Base-by-base conservation (phyloP, 2,329 filamentous ascomycete species). In the Neonectria ditissima region DNA sequence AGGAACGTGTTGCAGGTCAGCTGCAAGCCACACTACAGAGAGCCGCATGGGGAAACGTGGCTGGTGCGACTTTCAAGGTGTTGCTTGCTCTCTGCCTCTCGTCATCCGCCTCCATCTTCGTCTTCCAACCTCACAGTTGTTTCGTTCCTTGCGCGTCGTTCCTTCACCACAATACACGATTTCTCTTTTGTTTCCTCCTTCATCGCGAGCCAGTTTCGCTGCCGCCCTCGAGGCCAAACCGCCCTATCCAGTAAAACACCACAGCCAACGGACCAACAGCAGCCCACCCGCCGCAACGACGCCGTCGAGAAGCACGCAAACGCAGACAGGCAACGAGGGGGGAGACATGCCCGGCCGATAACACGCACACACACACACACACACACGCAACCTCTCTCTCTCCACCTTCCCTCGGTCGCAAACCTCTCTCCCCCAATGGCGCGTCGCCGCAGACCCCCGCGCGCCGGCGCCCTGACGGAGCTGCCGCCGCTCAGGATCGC, bases 401-500 rank as follows among this genome's bases (percentile, higher is more conserved):
- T 32, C 30, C n/a, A n/a, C n/a, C n/a, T 22, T 69, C 28, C n/a
- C 20, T 18, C 48, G 50, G 7, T 11, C 37, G 10, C 51, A 55
- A 51, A 34, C 13, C n/a, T n/a, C n/a, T n/a, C n/a, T n/a, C n/a
- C n/a, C 24, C 14, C 43, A 34, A 87, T 89, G 87, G 76, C 86
- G 44, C 84, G 86, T 63, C 81, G 86, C 62, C 82, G 86, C 65
- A 83, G 84, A 71, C 86, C 87, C 57, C 87, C 86, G 55, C 85
- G 87, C 72, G 80, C 87, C 50, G 87, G 87, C 77, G 87, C 87
- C 69, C 82, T 88, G 43, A 80, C 85, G 57, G 87, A 89, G 69
- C 83, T 89, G n/a, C 86, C 84, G 11, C 87, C 87, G 10, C 80
- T 88, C 66, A 85, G 83, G 67, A 87, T 89, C 74, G 82, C 87